Evolutionary conservation across 2,329 filamentous ascomycete genomes (phyloP), one percentile per base, ranked within the genome.

Genomic region (Coleophoma crateriformis): DNA sequence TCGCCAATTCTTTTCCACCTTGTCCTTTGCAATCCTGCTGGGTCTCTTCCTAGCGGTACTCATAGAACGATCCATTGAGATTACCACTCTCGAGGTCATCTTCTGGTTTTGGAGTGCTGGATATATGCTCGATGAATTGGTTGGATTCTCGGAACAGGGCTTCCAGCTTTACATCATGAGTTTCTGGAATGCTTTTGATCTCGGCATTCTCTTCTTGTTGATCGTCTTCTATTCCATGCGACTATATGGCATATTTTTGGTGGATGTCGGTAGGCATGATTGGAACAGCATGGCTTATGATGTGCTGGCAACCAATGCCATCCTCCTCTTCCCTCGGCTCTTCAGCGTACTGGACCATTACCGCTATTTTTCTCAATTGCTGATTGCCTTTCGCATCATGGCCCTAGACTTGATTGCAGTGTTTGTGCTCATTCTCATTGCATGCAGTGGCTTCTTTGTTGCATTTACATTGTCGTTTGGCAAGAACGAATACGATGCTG

Each of bases 81-180:
- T 97, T 61, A 95, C 90, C 1, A 80, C 81, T 0, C 72, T 96
- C 10, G 92, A 97, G 66, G 74, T 96, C 14, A 67, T 96, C 12
- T 96, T 97, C 69, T 97, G 92, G 92, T 89, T 96, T 67, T 97
- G 92, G 91, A 95, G 90, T 64, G 89, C 90, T 22, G 92, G 92
- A 1, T 96, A 95, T 68, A 95, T 96, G 90, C 81, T 96, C 33
- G 92, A 96, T 62, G 92, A 96, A 68, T 79, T 97, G 19, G 90
- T 96, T 15, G 91, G 91, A 11, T 96, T 96, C 74, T 96, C 91
- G 58, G 92, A 97, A 67, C 90, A 96, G 68, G 92, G 92, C 3
- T 96, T 96, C 66, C 91, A 90, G 35, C 79, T 97, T 32, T 97
- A 96, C 69, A 89, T 96, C 62, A 92, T 96, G 84, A 95, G 90